Base-by-base conservation (phyloP, 2,329 filamentous ascomycete genomes). In the Fusarium sambucinum region DNA sequence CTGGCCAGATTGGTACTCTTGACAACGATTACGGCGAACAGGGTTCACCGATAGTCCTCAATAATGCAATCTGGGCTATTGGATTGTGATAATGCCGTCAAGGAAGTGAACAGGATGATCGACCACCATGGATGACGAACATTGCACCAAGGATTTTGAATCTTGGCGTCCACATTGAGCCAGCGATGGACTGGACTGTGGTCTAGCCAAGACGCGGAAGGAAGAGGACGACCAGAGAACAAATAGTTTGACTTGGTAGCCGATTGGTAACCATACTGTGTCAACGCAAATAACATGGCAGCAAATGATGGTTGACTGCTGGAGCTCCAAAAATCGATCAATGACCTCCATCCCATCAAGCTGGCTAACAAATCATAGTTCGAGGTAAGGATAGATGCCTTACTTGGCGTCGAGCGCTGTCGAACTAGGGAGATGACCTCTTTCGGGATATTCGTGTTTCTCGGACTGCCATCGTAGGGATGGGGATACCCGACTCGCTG, bases 131-230 rank as follows among this genome's bases (percentile, higher is more conserved):
- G 30, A 19, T 50, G 61, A 55, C 60, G 56, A 50, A 40, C 27
- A 66, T 66, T 27, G 27, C 38, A 53, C 21, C 55, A 69, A 61
- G 57, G 54, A 58, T 41, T 51, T 42, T 44, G 52, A 57, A 45
- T 51, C 55, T 63, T 63, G 55, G 55, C 61, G 44, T 47, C 53
- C 62, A 33, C 35, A 56, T 55, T 46, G 25, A 61, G 56, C 33
- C 55, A 63, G 44, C 41, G 55, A 59, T 40, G 41, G 53, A 57
- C 53, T 45, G 51, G 46, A 33, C 23, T 40, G 37, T 55, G 44
- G 46, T 53, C 51, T 45, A 68, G 64, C 60, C 58, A 62, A 62
- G 57, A 46, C 55, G 53, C 32, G 37, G 57, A 59, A 37, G 47
- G 33, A 45, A 30, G 35, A 45, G 16, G 33, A 60, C 30, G 42